Percentiles rank a stretch among this genome's conserved stretches.
These are phyloP conservation scores for Oryza meyeriana DNA, from an alignment of 176 grass and related monocot species.

Conservation along the genomic window DNA sequence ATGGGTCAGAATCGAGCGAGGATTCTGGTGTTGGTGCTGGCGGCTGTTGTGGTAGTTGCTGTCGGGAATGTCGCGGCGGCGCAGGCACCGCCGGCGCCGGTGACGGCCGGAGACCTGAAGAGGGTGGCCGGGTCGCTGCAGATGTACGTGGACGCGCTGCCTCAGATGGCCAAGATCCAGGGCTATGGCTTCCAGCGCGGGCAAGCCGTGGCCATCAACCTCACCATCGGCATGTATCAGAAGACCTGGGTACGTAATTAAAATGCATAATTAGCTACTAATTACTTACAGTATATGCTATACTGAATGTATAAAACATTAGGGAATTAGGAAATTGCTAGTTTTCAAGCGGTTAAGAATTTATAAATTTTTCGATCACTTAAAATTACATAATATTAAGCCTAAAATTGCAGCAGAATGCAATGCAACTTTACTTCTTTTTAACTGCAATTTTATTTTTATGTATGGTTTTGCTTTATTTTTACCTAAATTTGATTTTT, in stretches of 20 bases:
- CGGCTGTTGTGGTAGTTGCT: neutral
- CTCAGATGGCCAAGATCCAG: conserved; percentile 51
- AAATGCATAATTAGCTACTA: no score
- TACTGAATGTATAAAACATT: no score
- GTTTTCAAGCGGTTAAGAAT: no score
- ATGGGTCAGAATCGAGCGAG: neutral
- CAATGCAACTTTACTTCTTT: no score
- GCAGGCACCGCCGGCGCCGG: neutral
- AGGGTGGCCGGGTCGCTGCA: conserved; percentile 43
- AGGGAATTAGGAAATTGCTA: no score
- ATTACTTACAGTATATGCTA: no score
- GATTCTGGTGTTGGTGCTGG: neutral
- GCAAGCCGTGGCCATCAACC: conserved; percentile 38
- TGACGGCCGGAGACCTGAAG: conserved; percentile 23
- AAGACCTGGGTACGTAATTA: conserved; percentile 44
- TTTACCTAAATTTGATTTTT: no score
- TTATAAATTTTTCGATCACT: no score
- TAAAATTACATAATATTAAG: no score
- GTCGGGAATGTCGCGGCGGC: neutral
- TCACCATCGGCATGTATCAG: conserved; percentile 64
- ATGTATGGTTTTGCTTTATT: no score
- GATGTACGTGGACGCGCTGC: conserved; percentile 54
- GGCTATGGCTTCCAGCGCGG: conserved; percentile 27
- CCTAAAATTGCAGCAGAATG: no score
- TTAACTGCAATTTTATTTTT: no score